A percentile compares a stretch with the other conserved stretches of the same genome.
Evolutionary conservation across 2,329 filamentous ascomycete species (phyloP).

Genomic region (Sporothrix globosa): DNA sequence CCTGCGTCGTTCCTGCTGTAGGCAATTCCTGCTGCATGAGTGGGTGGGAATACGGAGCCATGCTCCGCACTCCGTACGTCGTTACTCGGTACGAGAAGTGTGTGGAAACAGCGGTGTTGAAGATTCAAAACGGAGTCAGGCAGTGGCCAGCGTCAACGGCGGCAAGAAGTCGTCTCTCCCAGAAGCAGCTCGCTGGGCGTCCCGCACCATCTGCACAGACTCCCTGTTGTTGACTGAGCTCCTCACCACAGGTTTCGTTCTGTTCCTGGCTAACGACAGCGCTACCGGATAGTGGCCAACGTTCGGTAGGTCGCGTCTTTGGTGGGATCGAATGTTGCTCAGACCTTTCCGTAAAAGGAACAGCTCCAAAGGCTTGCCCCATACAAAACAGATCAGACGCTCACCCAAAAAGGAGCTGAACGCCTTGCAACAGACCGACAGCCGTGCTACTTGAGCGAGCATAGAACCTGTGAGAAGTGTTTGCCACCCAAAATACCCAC

Average conservation of each 20-base stretch:
- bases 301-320: conserved; percentile 13
- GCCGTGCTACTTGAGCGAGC: conserved; percentile 2
- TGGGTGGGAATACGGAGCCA: conserved; percentile 14
- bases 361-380: conserved; percentile 6
- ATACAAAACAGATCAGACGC: conserved; percentile 11
- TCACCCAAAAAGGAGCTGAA: neutral
- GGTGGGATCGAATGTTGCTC: conserved; percentile 3
- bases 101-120: conserved; percentile 15
- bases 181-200: neutral
- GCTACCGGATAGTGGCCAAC: conserved; percentile 2
- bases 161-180: neutral
- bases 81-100: neutral
- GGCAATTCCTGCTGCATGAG: conserved; percentile 18
- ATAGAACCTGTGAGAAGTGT: neutral
- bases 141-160: conserved; percentile 2
- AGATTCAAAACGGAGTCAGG: neutral
- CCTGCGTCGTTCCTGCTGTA: conserved; percentile 24
- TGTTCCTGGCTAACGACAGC: conserved; percentile 23
- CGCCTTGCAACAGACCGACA: conserved; percentile 10
- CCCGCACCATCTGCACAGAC: neutral
- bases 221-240: conserved; percentile 6
- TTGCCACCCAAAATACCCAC: neutral
- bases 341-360: conserved; percentile 5
- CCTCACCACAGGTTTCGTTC: conserved; percentile 5
- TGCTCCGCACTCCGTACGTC: conserved; percentile 20